phyloP scores from a whole-genome alignment of 179 eudicot species.

The Silene noctiflora region DNA sequence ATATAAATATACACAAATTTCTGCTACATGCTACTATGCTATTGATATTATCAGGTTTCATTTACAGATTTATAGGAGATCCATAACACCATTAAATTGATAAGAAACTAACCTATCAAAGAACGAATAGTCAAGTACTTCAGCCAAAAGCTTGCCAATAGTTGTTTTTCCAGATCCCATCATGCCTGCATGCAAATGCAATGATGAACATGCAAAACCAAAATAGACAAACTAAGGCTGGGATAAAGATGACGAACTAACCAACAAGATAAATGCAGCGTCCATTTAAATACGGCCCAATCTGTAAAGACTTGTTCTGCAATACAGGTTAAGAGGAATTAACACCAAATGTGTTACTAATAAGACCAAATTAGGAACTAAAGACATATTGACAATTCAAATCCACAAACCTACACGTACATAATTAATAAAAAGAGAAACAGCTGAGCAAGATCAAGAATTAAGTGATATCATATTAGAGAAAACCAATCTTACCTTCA shows the following conservation, averaged over 20 bases:
- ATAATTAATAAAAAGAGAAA: not conserved
- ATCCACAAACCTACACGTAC: not conserved
- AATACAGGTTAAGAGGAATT: constrained; percentile 21
- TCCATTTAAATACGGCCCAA: constrained; percentile 60
- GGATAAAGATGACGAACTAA: constrained; percentile 39
- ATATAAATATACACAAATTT: too few relatives aligned
- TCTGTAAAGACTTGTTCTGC: constrained; percentile 69
- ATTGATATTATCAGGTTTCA: not conserved
- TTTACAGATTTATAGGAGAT: not conserved
- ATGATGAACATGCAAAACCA: not conserved
- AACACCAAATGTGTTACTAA: constrained; percentile 1
- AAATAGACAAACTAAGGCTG: not conserved
- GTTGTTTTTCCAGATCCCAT: constrained; percentile 99
- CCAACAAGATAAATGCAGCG: constrained; percentile 90
- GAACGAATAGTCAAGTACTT: constrained; percentile 74
- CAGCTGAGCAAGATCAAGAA: not conserved
- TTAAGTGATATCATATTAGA: not conserved
- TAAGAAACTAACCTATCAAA: constrained; percentile 56
- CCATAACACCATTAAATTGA: not conserved
- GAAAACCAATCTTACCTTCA: constrained; percentile 48
- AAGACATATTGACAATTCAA: not conserved
- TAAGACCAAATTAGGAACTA: constrained; percentile 6
- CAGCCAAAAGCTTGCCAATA: constrained; percentile 76
- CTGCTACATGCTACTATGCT: not conserved
- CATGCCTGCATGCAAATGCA: constrained; percentile 62